A percentile compares a stretch with the other conserved stretches of the same genome.
Conservation (phyloP, 192 early-diverging fungal genomes). For the Podila epigama region DNA sequence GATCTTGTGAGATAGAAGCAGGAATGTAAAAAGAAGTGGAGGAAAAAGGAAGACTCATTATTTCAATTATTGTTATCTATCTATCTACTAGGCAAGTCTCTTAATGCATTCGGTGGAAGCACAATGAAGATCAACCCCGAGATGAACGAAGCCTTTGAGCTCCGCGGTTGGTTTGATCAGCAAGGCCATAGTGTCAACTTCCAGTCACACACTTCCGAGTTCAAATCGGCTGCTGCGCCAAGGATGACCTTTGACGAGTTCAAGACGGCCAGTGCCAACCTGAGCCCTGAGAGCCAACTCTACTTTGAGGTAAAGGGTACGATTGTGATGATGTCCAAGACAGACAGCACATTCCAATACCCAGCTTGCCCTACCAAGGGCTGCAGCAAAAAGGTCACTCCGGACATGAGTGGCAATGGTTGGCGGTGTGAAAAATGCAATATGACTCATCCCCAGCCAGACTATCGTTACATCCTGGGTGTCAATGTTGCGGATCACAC, state of each 20-base stretch:
- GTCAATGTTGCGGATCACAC: slow-evolving; percentile 78
- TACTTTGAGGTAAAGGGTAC: slow-evolving; percentile 78
- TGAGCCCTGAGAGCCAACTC: slow-evolving; percentile 59
- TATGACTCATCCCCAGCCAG: slow-evolving; percentile 69
- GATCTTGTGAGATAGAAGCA: no score
- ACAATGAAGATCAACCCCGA: slow-evolving; percentile 35
- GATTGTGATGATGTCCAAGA: slow-evolving; percentile 74
- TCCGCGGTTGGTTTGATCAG: slow-evolving; percentile 31
- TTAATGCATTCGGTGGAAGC: slow-evolving; percentile 36
- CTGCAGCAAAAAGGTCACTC: slow-evolving; percentile 92
- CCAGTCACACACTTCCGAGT: slow-evolving; percentile 31
- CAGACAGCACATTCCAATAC: slow-evolving; percentile 72
- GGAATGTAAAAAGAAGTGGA: neutral
- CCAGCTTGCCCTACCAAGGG: slow-evolving; percentile 80
- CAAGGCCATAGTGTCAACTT: slow-evolving; percentile 19
- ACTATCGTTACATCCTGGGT: slow-evolving; percentile 85
- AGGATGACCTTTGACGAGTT: slow-evolving; percentile 39
- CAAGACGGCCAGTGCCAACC: slow-evolving; percentile 11
- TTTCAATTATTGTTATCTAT: neutral
- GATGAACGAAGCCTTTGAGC: slow-evolving; percentile 24
- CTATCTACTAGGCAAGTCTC: slow-evolving; percentile 20
- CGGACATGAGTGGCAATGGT: slow-evolving; percentile 52
- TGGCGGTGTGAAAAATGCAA: slow-evolving; percentile 97
- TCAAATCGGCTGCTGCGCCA: slow-evolving; percentile 8
- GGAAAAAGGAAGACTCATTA: neutral